A percentile compares a stretch with the other conserved stretches of the same genome.
These are phyloP conservation scores for Dipteronia dyeriana DNA, from an alignment of 345 rosid genomes.

Conservation along the genomic window DNA sequence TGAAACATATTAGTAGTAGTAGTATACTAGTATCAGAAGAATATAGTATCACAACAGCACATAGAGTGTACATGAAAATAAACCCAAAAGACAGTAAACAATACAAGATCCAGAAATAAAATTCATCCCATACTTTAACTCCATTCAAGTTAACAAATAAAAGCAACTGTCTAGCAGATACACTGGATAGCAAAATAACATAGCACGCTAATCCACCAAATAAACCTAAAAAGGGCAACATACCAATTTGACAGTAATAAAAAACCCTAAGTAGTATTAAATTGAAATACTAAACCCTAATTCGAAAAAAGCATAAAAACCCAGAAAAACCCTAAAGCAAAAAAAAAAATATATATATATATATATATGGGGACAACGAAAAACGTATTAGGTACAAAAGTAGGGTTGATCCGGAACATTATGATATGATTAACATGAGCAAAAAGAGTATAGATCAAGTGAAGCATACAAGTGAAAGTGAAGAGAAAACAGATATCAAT, in stretches of 20 bases:
- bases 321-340: slow-evolving; percentile 8
- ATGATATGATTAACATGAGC: background rate
- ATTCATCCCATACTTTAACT: background rate
- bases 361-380: background rate
- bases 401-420: slow-evolving; percentile 10
- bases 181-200: background rate
- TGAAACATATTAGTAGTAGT: background rate
- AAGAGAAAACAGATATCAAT: background rate
- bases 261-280: background rate
- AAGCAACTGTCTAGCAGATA: background rate
- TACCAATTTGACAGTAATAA: background rate
- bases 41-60: background rate
- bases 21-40: background rate
- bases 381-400: background rate
- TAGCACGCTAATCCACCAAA: background rate
- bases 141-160: background rate
- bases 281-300: slow-evolving; percentile 11
- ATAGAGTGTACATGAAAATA: background rate
- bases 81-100: background rate
- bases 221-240: background rate
- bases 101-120: background rate
- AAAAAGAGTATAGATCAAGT: slow-evolving; percentile 9
- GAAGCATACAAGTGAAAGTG: background rate
- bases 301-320: background rate
- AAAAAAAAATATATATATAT: no score